Conservation (phyloP, 2,329 filamentous ascomycete genomes). For the Aureobasidium sp. region DNA sequence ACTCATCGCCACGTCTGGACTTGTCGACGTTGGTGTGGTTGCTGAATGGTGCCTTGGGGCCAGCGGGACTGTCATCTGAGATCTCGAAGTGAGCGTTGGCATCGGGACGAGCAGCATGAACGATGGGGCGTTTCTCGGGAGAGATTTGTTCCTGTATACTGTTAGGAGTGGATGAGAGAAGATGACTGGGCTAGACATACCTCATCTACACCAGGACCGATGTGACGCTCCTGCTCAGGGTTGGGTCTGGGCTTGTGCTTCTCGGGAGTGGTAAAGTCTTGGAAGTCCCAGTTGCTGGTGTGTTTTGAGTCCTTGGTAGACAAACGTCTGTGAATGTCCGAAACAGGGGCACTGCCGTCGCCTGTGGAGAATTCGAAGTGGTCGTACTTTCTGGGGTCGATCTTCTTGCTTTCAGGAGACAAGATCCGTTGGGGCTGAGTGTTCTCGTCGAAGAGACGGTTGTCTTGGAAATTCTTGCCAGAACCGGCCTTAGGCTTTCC, state of each 20-base stretch:
- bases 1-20: constrained; percentile 67
- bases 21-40: constrained; percentile 42
- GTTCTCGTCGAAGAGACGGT: constrained; percentile 52
- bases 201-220: constrained; percentile 67
- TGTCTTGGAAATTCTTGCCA: constrained; percentile 44
- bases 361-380: constrained; percentile 79
- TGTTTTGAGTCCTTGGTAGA: constrained; percentile 38
- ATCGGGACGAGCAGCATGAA: constrained; percentile 66
- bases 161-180: constrained; percentile 14
- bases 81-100: constrained; percentile 79
- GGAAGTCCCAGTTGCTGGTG: constrained; percentile 74
- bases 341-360: constrained; percentile 34
- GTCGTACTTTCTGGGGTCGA: constrained; percentile 70
- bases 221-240: constrained; percentile 65
- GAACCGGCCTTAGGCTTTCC: constrained; percentile 41
- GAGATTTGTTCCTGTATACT: constrained; percentile 48
- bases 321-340: constrained; percentile 25
- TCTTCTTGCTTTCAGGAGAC: constrained; percentile 46
- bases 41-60: constrained; percentile 31
- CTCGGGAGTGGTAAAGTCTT: constrained; percentile 76
- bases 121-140: constrained; percentile 51
- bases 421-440: constrained; percentile 34
- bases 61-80: constrained; percentile 59
- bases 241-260: constrained; percentile 61
- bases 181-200: constrained; percentile 20